Evolutionary conservation across 1,284 basidiomycete species (phyloP).

Genomic region (Golubevia pallescens): DNA sequence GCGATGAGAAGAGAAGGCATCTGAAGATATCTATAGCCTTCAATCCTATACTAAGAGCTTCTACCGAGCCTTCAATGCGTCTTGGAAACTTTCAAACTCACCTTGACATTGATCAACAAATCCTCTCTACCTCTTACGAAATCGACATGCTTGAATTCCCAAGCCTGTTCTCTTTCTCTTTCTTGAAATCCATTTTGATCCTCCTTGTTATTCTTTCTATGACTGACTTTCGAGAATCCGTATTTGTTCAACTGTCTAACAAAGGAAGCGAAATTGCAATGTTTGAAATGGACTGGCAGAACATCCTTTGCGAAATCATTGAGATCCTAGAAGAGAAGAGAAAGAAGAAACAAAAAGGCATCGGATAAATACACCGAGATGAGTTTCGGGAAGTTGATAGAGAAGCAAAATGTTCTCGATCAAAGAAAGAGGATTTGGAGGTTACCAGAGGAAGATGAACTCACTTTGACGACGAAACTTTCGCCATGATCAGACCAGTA

Average conservation of each 20-base stretch:
- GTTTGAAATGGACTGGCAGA: slow-evolving; percentile 92
- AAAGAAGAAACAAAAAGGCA: too few species aligned
- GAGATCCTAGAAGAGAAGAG: slow-evolving; percentile 74
- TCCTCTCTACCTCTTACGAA: slow-evolving; percentile 76
- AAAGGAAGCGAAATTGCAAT: slow-evolving; percentile 84
- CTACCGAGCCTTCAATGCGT: too few species aligned
- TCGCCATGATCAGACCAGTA: slow-evolving; percentile 86
- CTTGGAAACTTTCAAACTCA: too few species aligned
- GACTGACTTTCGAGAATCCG: slow-evolving; percentile 86
- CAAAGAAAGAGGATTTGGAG: neutral
- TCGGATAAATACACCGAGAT: too few species aligned
- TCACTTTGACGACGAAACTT: slow-evolving; percentile 87
- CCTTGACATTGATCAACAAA: slow-evolving; percentile 81
- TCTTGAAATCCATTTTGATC: too few species aligned
- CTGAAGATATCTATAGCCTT: too few species aligned
- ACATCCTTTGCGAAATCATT: slow-evolving; percentile 95
- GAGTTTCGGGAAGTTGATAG: slow-evolving; percentile 1
- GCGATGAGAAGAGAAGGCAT: neutral
- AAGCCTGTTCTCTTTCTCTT: slow-evolving; percentile 65
- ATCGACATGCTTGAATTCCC: slow-evolving; percentile 95
- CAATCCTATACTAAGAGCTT: too few species aligned
- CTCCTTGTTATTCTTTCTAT: too few species aligned
- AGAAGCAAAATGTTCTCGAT: neutral
- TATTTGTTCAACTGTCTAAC: slow-evolving; percentile 89
- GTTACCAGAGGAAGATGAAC: slow-evolving; percentile 11